Conservation (phyloP, 2,329 filamentous ascomycete species). For the Daldinia eschscholtzii region DNA sequence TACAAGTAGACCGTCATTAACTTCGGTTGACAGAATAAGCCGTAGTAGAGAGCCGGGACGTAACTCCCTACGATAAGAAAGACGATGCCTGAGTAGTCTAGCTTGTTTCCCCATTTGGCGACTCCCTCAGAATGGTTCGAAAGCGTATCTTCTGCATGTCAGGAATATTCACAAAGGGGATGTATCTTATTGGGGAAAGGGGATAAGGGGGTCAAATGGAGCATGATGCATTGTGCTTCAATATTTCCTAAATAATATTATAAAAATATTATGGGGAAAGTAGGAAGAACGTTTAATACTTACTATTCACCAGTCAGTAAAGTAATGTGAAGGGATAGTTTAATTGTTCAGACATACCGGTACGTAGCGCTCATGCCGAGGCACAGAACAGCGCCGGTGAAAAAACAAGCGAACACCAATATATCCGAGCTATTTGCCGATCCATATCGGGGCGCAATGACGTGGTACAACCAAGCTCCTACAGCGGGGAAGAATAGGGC, state of each 20-base stretch:
- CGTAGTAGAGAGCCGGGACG: constrained; percentile 89
- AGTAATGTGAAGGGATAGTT: not conserved
- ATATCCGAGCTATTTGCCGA: constrained; percentile 73
- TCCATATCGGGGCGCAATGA: constrained; percentile 74
- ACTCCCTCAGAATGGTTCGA: constrained; percentile 85
- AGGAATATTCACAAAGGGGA: constrained; percentile 4
- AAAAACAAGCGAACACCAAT: constrained; percentile 82
- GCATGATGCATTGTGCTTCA: not conserved
- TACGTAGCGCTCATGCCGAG: constrained; percentile 87
- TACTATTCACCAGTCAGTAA: constrained; percentile 34
- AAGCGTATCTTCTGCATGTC: constrained; percentile 68
- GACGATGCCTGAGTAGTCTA: constrained; percentile 96
- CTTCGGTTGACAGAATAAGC: constrained; percentile 77
- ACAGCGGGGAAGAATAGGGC: constrained; percentile 68
- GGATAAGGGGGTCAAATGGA: not conserved
- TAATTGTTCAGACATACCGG: constrained; percentile 54
- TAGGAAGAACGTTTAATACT: constrained; percentile 14
- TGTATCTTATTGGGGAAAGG: not conserved
- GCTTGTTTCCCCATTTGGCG: constrained; percentile 86
- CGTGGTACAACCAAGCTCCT: constrained; percentile 66
- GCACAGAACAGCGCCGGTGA: constrained; percentile 78
- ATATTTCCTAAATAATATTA: not conserved
- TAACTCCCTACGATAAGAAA: constrained; percentile 92
- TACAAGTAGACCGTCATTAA: constrained; percentile 79
- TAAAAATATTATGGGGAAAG: not conserved